Conservation (phyloP, 306 rosid species). For the Mimosa pudica region DNA sequence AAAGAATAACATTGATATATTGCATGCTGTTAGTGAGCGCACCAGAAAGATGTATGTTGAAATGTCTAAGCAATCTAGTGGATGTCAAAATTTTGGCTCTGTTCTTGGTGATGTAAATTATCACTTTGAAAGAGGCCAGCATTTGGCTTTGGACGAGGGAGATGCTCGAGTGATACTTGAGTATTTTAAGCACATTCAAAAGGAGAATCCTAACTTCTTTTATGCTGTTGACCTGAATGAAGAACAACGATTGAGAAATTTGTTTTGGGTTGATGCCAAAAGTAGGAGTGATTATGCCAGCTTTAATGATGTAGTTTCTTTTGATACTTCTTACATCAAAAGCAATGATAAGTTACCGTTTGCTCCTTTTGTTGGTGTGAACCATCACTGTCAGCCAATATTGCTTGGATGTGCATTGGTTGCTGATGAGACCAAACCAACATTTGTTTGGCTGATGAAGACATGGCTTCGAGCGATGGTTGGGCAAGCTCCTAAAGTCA, state of each 20-base stretch:
- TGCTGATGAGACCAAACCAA: slow-evolving; percentile 74
- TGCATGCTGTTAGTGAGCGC: slow-evolving; percentile 93
- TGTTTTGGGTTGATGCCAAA: slow-evolving; percentile 91
- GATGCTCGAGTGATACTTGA: slow-evolving; percentile 84
- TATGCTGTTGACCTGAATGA: slow-evolving; percentile 83
- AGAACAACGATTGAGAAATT: slow-evolving; percentile 82
- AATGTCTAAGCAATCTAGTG: slow-evolving; percentile 82
- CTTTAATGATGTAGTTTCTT: slow-evolving; percentile 76
- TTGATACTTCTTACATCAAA: slow-evolving; percentile 76
- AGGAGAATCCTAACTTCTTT: slow-evolving; percentile 79
- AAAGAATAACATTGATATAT: slow-evolving; percentile 86
- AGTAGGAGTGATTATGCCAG: slow-evolving; percentile 72
- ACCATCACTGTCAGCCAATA: slow-evolving; percentile 87
- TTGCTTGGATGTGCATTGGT: slow-evolving; percentile 90
- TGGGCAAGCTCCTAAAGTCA: slow-evolving; percentile 75
- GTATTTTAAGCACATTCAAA: slow-evolving; percentile 84
- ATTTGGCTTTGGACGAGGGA: slow-evolving; percentile 83
- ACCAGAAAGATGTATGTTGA: slow-evolving; percentile 93
- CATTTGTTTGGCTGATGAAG: slow-evolving; percentile 87
- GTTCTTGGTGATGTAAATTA: slow-evolving; percentile 39
- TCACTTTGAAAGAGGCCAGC: slow-evolving; percentile 68
- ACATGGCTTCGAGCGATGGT: slow-evolving; percentile 96
- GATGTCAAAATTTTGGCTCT: slow-evolving; percentile 51
- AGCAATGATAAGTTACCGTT: slow-evolving; percentile 81
- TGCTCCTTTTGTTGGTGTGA: slow-evolving; percentile 91